A percentile compares a stretch with the other conserved stretches of the same genome.
Evolutionary conservation across 306 rosid species (phyloP).

Genomic region (Coriaria nepalensis): DNA sequence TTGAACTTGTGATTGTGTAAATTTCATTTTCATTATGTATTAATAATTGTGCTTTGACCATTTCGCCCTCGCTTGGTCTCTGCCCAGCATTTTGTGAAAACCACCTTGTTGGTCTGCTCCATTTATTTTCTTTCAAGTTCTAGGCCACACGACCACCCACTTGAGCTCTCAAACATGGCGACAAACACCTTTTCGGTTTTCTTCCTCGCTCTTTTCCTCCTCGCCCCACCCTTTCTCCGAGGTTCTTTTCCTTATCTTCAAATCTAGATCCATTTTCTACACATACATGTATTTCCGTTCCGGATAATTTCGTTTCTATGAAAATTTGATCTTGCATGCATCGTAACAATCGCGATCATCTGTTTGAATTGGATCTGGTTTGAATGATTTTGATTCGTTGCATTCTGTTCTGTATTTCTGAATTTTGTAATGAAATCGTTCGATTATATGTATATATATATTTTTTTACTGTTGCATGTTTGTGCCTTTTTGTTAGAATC

Average conservation of each 20-base stretch:
- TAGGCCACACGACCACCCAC: too few relatives aligned
- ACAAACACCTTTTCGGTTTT: too few relatives aligned
- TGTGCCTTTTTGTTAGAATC: too few relatives aligned
- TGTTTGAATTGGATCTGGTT: conserved; percentile 20
- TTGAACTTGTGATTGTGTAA: too few relatives aligned
- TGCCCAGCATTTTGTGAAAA: too few relatives aligned
- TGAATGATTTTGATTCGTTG: background rate
- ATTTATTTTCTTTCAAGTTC: too few relatives aligned
- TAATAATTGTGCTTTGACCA: too few relatives aligned
- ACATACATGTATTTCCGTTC: conserved; percentile 7
- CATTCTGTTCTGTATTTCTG: background rate
- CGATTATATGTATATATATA: background rate
- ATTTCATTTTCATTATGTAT: too few relatives aligned
- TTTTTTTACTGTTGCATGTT: too few relatives aligned
- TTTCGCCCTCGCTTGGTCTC: too few relatives aligned
- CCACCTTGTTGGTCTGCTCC: too few relatives aligned
- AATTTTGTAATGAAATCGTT: background rate
- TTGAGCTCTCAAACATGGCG: too few relatives aligned
- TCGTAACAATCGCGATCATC: conserved; percentile 19
- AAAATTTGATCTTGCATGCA: conserved; percentile 13
- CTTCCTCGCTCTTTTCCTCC: conserved; percentile 48
- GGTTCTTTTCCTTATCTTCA: conserved; percentile 22
- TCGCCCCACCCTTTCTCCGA: conserved; percentile 59
- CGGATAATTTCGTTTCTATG: background rate
- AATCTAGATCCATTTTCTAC: background rate